Base-by-base conservation (phyloP, 2,329 filamentous ascomycete species). In the Arthrobotrys pseudoclavata region DNA sequence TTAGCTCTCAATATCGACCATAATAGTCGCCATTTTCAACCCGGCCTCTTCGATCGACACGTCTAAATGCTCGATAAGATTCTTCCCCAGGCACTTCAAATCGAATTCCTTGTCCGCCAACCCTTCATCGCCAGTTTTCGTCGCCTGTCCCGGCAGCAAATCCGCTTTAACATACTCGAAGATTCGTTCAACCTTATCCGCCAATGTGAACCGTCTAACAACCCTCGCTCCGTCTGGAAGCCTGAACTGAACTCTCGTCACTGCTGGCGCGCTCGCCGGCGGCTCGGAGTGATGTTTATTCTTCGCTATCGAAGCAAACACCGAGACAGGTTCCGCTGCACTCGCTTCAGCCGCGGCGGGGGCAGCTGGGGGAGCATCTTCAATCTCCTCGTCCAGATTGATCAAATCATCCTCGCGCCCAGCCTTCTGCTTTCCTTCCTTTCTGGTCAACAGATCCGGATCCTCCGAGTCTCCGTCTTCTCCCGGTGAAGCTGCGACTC, bases 131-230 rank as follows among this genome's bases (percentile, higher is more conserved):
- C 91, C 92, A 31, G 89, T 88, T 84, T 93, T 95, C 81, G 91
- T 93, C 80, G 94, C 91, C 22, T 80, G 76, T 24, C 81, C 80
- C 12, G 80, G 81, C 60, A 97, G 84, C 1, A 94, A 92, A 76
- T 91, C 90, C 0, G 94, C 91, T 85, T 98, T 99, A 80, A 99
- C 89, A 93, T 94, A 99, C 85, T 99, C 96, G 84, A 95, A 99
- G 53, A 99, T 90, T 12, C 92, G 89, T 69, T 89, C 88, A 12
- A 99, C 94, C 0, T 88, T 86, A 72, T 99, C 96, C 13, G 88
- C 84, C 2, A 94, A 84, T 9, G 87, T 86, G 84, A 99, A 99
- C n/a, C 93, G 89, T 31, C 94, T 91, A 75, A 99, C 94, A 9
- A 97, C 88, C 18, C 95, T 90, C 34, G 79, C 77, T 0, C 94